Evolutionary conservation across 2,329 filamentous ascomycete genomes (phyloP).

Genomic region (Diaporthe ampelina): DNA sequence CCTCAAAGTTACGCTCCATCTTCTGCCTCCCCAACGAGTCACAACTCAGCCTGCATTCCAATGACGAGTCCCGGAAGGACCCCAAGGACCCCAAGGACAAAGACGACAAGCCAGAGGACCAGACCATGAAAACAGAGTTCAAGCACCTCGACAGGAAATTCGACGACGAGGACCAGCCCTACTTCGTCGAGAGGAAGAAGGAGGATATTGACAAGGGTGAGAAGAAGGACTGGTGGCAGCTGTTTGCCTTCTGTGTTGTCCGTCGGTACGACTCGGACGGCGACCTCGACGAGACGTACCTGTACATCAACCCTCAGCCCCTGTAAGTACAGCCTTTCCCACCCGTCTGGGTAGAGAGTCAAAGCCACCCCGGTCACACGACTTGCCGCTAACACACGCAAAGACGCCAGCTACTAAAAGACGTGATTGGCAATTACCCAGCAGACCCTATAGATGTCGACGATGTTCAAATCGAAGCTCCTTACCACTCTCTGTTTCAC

Average conservation of each 20-base stretch:
- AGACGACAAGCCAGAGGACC: conserved; percentile 46
- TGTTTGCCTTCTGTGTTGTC: conserved; percentile 49
- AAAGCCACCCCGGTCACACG: conserved; percentile 36
- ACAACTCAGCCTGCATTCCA: conserved; percentile 4
- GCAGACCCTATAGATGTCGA: conserved; percentile 47
- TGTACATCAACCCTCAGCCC: conserved; percentile 39
- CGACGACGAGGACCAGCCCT: conserved; percentile 47
- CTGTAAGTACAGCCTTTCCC: conserved; percentile 17
- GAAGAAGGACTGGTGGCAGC: conserved; percentile 49
- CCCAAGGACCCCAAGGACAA: conserved; percentile 43
- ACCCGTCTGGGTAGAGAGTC: neutral
- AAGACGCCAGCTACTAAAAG: conserved; percentile 44
- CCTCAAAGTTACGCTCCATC: conserved; percentile 31
- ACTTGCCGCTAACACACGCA: conserved; percentile 41
- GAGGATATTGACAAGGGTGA: conserved; percentile 47
- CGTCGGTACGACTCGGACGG: conserved; percentile 39
- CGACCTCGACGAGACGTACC: conserved; percentile 37
- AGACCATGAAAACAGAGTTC: conserved; percentile 48
- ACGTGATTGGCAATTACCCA: conserved; percentile 46
- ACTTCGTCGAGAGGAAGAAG: conserved; percentile 49
- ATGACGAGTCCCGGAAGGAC: conserved; percentile 2
- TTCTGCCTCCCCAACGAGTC: conserved; percentile 23
- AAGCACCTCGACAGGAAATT: conserved; percentile 52
- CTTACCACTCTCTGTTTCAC: conserved; percentile 47
- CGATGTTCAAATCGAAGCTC: conserved; percentile 45